A percentile compares a stretch with the other conserved stretches of the same genome.
Evolutionary conservation across 2,329 filamentous ascomycete genomes (phyloP).

Genomic region (Dactylonectria macrodidyma): DNA sequence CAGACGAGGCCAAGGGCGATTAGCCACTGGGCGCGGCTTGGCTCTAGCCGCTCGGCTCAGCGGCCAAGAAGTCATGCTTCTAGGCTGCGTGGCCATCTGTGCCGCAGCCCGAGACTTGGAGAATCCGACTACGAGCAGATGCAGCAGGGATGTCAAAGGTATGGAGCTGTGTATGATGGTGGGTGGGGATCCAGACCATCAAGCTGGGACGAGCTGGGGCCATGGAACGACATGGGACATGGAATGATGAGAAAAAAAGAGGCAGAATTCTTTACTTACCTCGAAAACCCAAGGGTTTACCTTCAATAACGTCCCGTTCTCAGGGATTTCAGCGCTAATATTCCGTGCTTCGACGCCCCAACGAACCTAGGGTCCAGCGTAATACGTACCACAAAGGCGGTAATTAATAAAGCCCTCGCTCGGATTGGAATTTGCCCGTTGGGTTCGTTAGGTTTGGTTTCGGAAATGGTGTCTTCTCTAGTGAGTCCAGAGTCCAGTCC

Average conservation of each 20-base stretch:
- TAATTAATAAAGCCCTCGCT: constrained; percentile 12
- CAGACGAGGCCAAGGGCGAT: neutral
- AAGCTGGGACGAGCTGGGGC: constrained; percentile 8
- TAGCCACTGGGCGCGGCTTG: constrained; percentile 30
- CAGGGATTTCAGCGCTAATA: constrained; percentile 1
- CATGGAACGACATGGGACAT: neutral
- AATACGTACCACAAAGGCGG: too few relatives aligned
- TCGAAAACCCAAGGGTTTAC: constrained; percentile 11
- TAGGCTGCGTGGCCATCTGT: constrained; percentile 16
- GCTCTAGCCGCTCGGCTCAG: constrained; percentile 29
- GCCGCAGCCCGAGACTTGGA: constrained; percentile 26
- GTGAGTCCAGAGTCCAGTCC: too few relatives aligned
- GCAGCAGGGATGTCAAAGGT: neutral
- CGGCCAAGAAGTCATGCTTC: constrained; percentile 24
- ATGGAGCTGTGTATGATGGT: constrained; percentile 20
- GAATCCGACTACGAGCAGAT: constrained; percentile 9
- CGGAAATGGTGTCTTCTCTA: constrained; percentile 10
- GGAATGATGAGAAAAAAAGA: neutral
- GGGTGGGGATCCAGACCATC: constrained; percentile 15
- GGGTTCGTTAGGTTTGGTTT: constrained; percentile 19
- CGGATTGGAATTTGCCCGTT: constrained; percentile 2
- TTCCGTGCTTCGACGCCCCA: constrained; percentile 9
- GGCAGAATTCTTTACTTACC: constrained; percentile 15
- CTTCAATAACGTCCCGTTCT: constrained; percentile 7
- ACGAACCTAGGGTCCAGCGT: constrained; percentile 19